Evolutionary conservation across 2,329 filamentous ascomycete genomes (phyloP).

Genomic region (Beauveria scarabaeidicola): DNA sequence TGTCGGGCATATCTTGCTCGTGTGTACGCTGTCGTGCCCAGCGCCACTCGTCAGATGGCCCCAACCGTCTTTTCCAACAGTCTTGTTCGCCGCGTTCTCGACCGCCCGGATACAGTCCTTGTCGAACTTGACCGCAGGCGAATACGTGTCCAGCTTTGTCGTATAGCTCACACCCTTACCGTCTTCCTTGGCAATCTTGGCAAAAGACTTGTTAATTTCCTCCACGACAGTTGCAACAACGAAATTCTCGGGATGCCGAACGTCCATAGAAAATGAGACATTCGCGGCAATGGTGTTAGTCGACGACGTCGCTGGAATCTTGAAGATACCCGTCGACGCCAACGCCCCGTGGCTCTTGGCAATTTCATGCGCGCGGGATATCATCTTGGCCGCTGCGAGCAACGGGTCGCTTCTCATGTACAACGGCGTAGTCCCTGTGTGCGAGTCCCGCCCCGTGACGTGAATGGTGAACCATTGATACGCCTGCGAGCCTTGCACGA

Average conservation of each 20-base stretch:
- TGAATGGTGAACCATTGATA: slow-evolving; percentile 25
- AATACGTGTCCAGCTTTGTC: slow-evolving; percentile 53
- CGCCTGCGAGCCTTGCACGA: slow-evolving; percentile 25
- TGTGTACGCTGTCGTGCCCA: slow-evolving; percentile 30
- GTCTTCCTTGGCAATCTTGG: slow-evolving; percentile 17
- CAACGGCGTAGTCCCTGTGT: slow-evolving; percentile 25
- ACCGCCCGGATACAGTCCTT: slow-evolving; percentile 58
- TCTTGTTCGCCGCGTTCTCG: slow-evolving; percentile 43
- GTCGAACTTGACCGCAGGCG: slow-evolving; percentile 54
- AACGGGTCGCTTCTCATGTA: slow-evolving; percentile 25
- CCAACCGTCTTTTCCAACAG: slow-evolving; percentile 38
- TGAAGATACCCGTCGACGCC: slow-evolving; percentile 24
- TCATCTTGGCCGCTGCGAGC: slow-evolving; percentile 27
- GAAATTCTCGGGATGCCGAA: slow-evolving; percentile 48
- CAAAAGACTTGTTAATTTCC: slow-evolving; percentile 18
- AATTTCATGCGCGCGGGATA: slow-evolving; percentile 20
- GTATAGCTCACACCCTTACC: slow-evolving; percentile 36
- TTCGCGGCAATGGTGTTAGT: slow-evolving; percentile 61
- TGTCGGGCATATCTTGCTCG: slow-evolving; percentile 25
- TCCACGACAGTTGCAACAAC: slow-evolving; percentile 38
- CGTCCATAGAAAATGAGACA: slow-evolving; percentile 60
- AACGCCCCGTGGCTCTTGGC: slow-evolving; percentile 20
- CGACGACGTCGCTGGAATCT: slow-evolving; percentile 50
- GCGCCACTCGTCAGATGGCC: slow-evolving; percentile 28
- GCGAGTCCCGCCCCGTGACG: slow-evolving; percentile 22